These are phyloP conservation scores for Aspergillus aculeatus DNA, from an alignment of 2,329 filamentous ascomycete species.

Conservation along the genomic window DNA sequence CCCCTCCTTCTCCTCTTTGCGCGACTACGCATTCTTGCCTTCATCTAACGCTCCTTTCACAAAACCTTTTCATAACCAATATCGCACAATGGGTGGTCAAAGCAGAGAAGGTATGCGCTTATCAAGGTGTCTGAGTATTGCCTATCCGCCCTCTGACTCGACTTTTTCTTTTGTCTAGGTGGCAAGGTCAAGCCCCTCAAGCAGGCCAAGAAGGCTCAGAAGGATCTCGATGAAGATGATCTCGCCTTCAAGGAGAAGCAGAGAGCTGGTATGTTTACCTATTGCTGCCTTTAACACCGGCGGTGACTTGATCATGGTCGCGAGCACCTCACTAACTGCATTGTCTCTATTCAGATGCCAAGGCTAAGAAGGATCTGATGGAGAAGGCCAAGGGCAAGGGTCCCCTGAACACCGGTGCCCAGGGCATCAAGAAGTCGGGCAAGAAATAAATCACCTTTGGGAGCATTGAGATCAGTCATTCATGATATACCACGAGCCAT, in stretches of 20 bases:
- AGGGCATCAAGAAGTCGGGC: constrained; percentile 97
- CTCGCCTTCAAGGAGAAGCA: constrained; percentile 80
- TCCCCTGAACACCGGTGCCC: constrained; percentile 75
- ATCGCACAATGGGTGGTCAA: constrained; percentile 61
- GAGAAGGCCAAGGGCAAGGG: constrained; percentile 83
- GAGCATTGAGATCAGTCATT: constrained; percentile 5
- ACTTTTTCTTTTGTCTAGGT: constrained; percentile 50
- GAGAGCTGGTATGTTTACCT: constrained; percentile 65
- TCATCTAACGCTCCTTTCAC: constrained; percentile 2
- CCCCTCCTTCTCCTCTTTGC: constrained; percentile 13
- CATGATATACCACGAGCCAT: constrained; percentile 26
- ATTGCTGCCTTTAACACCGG: background rate
- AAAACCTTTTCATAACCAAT: constrained; percentile 8
- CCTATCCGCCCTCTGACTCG: background rate
- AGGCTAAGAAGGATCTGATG: constrained; percentile 81
- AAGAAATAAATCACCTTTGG: constrained; percentile 69
- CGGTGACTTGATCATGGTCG: no score
- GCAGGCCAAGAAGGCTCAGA: constrained; percentile 79
- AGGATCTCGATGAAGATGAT: constrained; percentile 85
- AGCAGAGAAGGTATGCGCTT: constrained; percentile 61
- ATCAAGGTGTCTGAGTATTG: background rate
- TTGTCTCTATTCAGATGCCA: constrained; percentile 60
- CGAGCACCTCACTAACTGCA: constrained; percentile 8
- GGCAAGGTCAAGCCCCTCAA: constrained; percentile 85
- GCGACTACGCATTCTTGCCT: constrained; percentile 17